Evolutionary conservation across 495 filamentous ascomycete species (phyloP).

Genomic region (Hypoxylon cercidicola): DNA sequence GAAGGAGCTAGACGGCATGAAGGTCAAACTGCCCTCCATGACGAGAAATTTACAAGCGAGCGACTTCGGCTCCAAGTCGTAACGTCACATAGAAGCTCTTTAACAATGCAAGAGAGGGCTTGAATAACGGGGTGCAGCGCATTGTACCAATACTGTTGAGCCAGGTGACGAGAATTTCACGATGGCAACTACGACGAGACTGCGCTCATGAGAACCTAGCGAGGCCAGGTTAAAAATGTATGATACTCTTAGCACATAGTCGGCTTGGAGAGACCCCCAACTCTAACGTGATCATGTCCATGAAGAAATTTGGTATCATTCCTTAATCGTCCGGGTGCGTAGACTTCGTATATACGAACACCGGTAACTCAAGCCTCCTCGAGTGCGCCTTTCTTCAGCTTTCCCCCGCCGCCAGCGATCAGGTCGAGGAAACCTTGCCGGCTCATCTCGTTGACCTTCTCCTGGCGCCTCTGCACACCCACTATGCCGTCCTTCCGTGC

Average conservation of each 20-base stretch:
- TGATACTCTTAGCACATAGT: slow-evolving; percentile 26
- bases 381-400: slow-evolving; percentile 59
- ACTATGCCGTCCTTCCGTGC: slow-evolving; percentile 77
- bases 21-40: slow-evolving; percentile 87
- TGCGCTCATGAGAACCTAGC: background rate
- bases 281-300: slow-evolving; percentile 41
- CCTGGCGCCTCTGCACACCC: slow-evolving; percentile 76
- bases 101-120: slow-evolving; percentile 48
- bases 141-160: slow-evolving; percentile 22
- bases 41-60: slow-evolving; percentile 96
- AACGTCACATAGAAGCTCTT: slow-evolving; percentile 14
- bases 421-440: slow-evolving; percentile 95
- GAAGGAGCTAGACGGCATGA: slow-evolving; percentile 86
- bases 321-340: slow-evolving; percentile 2
- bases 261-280: slow-evolving; percentile 32
- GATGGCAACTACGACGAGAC: slow-evolving; percentile 16
- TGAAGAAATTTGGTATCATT: slow-evolving; percentile 40
- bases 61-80: slow-evolving; percentile 74
- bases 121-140: slow-evolving; percentile 12
- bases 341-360: background rate
- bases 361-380: slow-evolving; percentile 57
- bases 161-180: slow-evolving; percentile 6
- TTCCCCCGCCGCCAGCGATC: slow-evolving; percentile 73
- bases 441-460: slow-evolving; percentile 91
- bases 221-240: slow-evolving; percentile 22